phyloP scores from a whole-genome alignment of 2,329 filamentous ascomycete genomes.

The Ceratocystiopsis sp. region DNA sequence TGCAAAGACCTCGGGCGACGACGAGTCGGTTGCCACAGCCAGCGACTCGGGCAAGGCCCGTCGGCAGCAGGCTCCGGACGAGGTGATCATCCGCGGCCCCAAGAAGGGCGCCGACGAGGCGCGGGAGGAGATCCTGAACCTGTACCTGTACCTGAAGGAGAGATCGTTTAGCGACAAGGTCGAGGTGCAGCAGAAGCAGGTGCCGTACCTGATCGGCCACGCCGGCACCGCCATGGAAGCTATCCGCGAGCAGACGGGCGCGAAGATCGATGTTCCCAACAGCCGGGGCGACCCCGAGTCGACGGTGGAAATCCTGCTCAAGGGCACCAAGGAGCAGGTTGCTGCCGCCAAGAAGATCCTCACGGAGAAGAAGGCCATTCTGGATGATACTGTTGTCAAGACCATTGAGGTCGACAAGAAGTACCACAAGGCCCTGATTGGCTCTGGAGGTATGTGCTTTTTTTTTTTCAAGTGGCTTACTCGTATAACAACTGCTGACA shows the following conservation, averaged over 20 bases:
- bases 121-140: constrained; percentile 74
- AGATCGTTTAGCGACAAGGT: constrained; percentile 68
- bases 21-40: constrained; percentile 45
- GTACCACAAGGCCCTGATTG: constrained; percentile 80
- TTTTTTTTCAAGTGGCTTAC: neutral
- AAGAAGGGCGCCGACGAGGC: constrained; percentile 87
- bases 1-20: constrained; percentile 48
- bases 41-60: constrained; percentile 50
- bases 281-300: constrained; percentile 53
- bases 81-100: constrained; percentile 80
- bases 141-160: constrained; percentile 80
- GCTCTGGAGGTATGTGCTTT: constrained; percentile 49
- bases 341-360: constrained; percentile 82
- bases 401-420: constrained; percentile 87
- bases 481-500: neutral
- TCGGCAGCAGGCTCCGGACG: constrained; percentile 63
- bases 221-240: constrained; percentile 84
- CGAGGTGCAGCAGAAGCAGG: constrained; percentile 74
- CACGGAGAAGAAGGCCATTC: constrained; percentile 69
- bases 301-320: constrained; percentile 74
- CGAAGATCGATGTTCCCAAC: constrained; percentile 81
- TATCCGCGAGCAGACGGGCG: constrained; percentile 67
- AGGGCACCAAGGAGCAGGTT: constrained; percentile 82
- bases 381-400: constrained; percentile 76
- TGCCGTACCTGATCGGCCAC: constrained; percentile 86